Percentiles rank a stretch among this genome's conserved stretches.
phyloP scores from a whole-genome alignment of 2,329 filamentous ascomycete genomes.

The Neopestalotiopsis sp. region DNA sequence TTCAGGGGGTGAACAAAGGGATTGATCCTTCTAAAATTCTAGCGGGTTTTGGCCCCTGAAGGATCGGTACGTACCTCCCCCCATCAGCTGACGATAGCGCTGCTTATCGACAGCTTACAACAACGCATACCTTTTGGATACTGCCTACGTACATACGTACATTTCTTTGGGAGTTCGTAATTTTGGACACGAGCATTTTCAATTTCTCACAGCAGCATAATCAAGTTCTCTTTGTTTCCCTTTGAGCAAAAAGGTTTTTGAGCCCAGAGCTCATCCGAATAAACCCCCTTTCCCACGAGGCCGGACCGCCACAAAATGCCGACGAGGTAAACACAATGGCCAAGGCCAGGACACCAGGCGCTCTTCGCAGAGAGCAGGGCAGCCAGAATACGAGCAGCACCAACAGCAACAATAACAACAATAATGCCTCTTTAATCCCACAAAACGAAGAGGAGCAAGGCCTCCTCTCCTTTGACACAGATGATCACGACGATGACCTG shows the following conservation, averaged over 20 bases:
- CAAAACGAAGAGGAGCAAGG: slow-evolving; percentile 44
- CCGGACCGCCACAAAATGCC: slow-evolving; percentile 39
- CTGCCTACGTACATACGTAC: neutral
- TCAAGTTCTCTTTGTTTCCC: neutral
- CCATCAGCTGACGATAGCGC: slow-evolving; percentile 12
- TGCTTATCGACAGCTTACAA: slow-evolving; percentile 14
- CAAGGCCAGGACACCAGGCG: slow-evolving; percentile 43
- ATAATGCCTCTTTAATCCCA: slow-evolving; percentile 16
- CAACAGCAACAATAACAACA: slow-evolving; percentile 19
- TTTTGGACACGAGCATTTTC: neutral
- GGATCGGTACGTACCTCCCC: slow-evolving; percentile 3
- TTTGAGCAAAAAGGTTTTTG: neutral
- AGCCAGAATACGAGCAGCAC: slow-evolving; percentile 31
- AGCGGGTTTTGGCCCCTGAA: neutral
- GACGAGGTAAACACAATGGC: slow-evolving; percentile 45
- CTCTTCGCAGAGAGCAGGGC: slow-evolving; percentile 37
- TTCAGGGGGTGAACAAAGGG: neutral
- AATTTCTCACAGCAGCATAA: neutral
- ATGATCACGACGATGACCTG: slow-evolving; percentile 16
- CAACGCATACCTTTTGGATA: slow-evolving; percentile 1
- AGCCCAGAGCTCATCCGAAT: neutral
- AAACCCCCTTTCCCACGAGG: neutral
- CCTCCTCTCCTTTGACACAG: slow-evolving; percentile 35
- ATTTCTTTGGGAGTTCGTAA: neutral
- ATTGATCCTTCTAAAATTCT: neutral